These are phyloP conservation scores for Rhodotorula glutinis DNA, from an alignment of 1,284 basidiomycete genomes.

Conservation along the genomic window DNA sequence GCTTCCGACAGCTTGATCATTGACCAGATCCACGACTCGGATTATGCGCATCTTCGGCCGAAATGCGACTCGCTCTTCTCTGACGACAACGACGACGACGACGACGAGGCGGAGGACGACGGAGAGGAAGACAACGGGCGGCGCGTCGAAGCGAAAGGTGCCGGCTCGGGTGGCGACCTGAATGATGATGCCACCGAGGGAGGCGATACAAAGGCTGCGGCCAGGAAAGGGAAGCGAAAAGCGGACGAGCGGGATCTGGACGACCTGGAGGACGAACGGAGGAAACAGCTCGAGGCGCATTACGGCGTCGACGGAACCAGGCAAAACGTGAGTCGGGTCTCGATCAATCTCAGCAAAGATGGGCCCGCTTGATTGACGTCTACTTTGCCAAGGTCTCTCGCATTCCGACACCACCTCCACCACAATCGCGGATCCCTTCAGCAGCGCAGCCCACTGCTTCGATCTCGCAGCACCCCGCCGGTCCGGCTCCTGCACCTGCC, in stretches of 20 bases:
- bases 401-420: not conserved
- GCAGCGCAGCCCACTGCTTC: not conserved
- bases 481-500: not conserved
- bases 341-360: too few species aligned
- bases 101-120: not conserved
- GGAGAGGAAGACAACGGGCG: not conserved
- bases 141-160: too few species aligned
- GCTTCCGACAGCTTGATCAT: conserved; percentile 28
- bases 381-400: not conserved
- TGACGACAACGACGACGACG: conserved; percentile 9
- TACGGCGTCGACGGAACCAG: conserved; percentile 14
- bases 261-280: conserved; percentile 11
- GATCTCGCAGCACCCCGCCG: not conserved
- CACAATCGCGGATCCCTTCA: not conserved
- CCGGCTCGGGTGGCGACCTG: too few species aligned
- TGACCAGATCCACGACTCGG: conserved; percentile 37
- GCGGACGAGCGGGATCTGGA: conserved; percentile 6
- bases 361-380: too few species aligned
- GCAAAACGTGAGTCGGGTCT: conserved; percentile 9
- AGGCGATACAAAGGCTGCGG: too few species aligned
- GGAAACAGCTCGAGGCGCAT: conserved; percentile 11
- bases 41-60: conserved; percentile 36
- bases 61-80: conserved; percentile 33
- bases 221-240: not conserved
- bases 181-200: not conserved